phyloP scores from a whole-genome alignment of 805 yeast genomes.

The Pichia deserticola region DNA sequence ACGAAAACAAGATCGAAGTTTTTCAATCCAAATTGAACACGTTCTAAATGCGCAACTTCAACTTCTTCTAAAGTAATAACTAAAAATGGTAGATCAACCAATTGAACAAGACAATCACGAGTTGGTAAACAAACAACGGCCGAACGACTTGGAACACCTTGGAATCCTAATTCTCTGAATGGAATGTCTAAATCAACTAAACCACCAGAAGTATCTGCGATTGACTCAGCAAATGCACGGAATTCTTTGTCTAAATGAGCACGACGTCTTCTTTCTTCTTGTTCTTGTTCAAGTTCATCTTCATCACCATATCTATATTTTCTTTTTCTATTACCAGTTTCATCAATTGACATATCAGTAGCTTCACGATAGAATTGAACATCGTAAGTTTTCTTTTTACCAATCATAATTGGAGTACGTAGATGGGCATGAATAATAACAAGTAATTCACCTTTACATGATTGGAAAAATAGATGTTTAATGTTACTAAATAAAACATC shows the following conservation, averaged over 20 bases:
- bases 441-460: constrained; percentile 89
- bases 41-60: constrained; percentile 91
- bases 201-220: constrained; percentile 82
- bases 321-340: constrained; percentile 91
- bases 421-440: constrained; percentile 90
- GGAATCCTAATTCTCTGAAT: constrained; percentile 92
- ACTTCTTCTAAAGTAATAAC: constrained; percentile 88
- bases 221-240: constrained; percentile 79
- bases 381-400: constrained; percentile 91
- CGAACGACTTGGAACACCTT: constrained; percentile 94
- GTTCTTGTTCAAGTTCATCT: constrained; percentile 97
- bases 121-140: constrained; percentile 95
- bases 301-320: constrained; percentile 90
- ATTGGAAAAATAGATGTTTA: constrained; percentile 90
- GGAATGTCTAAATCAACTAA: constrained; percentile 86
- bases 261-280: constrained; percentile 92
- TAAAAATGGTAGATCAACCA: constrained; percentile 90
- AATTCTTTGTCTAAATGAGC: constrained; percentile 88
- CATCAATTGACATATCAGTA: constrained; percentile 91
- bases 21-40: constrained; percentile 94
- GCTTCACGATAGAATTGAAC: constrained; percentile 97
- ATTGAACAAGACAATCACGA: constrained; percentile 90
- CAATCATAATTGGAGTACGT: constrained; percentile 88
- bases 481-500: constrained; percentile 87
- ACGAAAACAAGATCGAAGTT: constrained; percentile 96